A percentile compares a stretch with the other conserved stretches of the same genome.
Conservation (phyloP, 2,329 filamentous ascomycete species). For the Pyricularia sp. region DNA sequence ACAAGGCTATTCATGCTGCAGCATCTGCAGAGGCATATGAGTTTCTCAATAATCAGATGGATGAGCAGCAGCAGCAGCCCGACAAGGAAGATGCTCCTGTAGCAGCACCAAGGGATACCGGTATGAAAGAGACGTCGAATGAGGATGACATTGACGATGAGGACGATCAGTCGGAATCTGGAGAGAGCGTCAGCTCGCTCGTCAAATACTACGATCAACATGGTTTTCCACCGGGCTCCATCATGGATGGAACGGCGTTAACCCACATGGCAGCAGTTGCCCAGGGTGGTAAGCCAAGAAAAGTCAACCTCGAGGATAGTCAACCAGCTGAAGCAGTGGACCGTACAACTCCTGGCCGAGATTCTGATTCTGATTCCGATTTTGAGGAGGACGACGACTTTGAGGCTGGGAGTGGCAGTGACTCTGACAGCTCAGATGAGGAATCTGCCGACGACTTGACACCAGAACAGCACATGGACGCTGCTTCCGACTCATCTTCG, state of each 20-base stretch:
- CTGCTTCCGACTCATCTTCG: constrained; percentile 6
- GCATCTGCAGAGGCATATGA: constrained; percentile 11
- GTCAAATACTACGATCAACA: constrained; percentile 21
- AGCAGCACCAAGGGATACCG: not conserved
- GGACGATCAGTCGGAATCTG: constrained; percentile 15
- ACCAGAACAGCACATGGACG: not conserved
- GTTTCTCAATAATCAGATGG: constrained; percentile 18
- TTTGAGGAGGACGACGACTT: constrained; percentile 2
- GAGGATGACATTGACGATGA: not conserved
- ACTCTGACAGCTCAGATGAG: constrained; percentile 7
- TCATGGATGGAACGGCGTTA: constrained; percentile 22
- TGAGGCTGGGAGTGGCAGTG: constrained; percentile 7
- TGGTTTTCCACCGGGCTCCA: constrained; percentile 25
- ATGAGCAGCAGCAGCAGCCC: constrained; percentile 29
- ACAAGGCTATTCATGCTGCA: constrained; percentile 8
- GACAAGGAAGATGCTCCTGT: constrained; percentile 4
- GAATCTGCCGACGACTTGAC: constrained; percentile 6
- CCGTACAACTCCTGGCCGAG: not conserved
- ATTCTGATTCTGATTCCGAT: not conserved
- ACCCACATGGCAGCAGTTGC: constrained; percentile 20
- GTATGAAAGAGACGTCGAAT: not conserved
- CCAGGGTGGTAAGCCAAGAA: constrained; percentile 7
- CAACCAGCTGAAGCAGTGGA: not conserved
- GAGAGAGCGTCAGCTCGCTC: constrained; percentile 10
- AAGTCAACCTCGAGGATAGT: not conserved